Evolutionary conservation across 2,329 filamentous ascomycete genomes (phyloP), one percentile per base, ranked within the genome.

Genomic region (Ceratocystis colombiana): DNA sequence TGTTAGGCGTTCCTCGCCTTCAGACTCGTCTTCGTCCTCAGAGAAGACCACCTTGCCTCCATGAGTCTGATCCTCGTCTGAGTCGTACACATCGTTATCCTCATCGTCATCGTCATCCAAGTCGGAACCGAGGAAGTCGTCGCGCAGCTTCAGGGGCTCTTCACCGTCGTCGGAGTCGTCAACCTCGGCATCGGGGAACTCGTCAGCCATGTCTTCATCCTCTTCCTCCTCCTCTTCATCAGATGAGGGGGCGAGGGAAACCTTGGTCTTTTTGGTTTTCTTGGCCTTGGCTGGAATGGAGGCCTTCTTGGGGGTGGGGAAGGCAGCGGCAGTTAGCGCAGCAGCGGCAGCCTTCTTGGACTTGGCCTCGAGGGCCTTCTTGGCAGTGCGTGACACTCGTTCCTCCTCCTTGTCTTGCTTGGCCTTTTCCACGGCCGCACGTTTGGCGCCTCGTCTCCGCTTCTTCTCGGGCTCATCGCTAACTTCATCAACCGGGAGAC

Each of bases 11-110:
- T 96, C 92, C 76, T 96, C 90, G 4, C 85, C 87, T 71, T 95
- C 90, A 0, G 88, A 92, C 64, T 91, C 87, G 70, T 93, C 89
- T 71, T 95, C 91, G 73, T 97, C 93, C 70, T 97, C 94, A 0
- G 94, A 97, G 80, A 96, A 99, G 80, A 96, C 90, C 70, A 87
- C 84, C 72, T 82, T 78, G 68, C 75, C 75, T 70, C 82, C 74
- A 76, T 80, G 73, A 75, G 76, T 73, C 28, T 76, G 76, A 37
- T 85, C 84, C 55, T 84, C 82, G 69, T 92, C 89, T 12, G 89
- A 93, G 73, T 93, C 88, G 71, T 84, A 82, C 61, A 86, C 83
- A 0, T 86, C 86, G 62, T 81, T 80, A 69, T 83, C 83, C 0
- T 80, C 83, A 46, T 77, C 81, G 61, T 65, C 66, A 20, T 65